Conservation (phyloP, 208 protist genomes). For the Phytomonas francai region DNA sequence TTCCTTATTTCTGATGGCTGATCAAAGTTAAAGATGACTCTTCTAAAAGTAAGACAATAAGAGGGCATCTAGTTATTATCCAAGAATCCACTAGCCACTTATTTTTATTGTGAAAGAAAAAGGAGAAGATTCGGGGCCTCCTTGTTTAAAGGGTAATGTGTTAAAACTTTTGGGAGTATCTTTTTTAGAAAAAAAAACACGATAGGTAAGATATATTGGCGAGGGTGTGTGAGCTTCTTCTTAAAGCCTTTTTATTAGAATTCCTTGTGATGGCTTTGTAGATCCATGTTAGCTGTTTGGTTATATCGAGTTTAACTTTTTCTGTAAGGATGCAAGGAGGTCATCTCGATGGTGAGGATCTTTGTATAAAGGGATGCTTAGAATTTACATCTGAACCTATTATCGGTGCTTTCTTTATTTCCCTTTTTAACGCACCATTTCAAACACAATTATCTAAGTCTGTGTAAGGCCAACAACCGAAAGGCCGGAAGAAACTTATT, state of each 20-base stretch:
- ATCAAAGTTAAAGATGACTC: not conserved
- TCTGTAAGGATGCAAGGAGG: not conserved
- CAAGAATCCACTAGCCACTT: not conserved
- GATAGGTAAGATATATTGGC: slow-evolving; percentile 8
- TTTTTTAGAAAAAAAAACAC: slow-evolving; percentile 5
- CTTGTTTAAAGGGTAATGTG: not conserved
- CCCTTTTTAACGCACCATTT: not conserved
- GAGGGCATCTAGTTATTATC: not conserved
- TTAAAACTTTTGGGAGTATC: slow-evolving; percentile 5
- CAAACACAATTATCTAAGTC: not conserved
- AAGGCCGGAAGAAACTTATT: not conserved
- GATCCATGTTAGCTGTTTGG: not conserved
- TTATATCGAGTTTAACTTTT: not conserved
- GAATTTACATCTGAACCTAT: not conserved
- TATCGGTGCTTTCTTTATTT: not conserved
- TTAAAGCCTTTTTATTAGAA: not conserved
- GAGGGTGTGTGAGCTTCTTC: slow-evolving; percentile 7
- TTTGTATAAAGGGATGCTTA: not conserved
- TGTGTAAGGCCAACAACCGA: not conserved
- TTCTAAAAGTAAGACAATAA: not conserved
- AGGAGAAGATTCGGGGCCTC: not conserved
- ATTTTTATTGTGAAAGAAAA: not conserved
- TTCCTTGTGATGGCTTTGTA: not conserved
- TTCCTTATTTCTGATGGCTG: not conserved
- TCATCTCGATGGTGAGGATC: not conserved